phyloP scores from a whole-genome alignment of 257 asterid genomes.

The Capsicum baccatum region DNA sequence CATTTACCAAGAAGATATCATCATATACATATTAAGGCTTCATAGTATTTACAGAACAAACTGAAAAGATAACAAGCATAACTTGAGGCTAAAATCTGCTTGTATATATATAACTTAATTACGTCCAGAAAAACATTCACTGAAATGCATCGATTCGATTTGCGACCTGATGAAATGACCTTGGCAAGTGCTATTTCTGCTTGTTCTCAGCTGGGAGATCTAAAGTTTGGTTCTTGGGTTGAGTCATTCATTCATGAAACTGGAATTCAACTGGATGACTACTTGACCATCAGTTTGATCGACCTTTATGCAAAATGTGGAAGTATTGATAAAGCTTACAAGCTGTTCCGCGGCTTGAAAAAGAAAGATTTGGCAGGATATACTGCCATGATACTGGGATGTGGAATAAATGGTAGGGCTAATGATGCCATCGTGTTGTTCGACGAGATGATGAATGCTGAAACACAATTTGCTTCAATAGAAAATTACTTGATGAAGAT shows the following conservation, averaged over 20 bases:
- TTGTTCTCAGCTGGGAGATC: constrained; percentile 84
- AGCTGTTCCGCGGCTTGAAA: constrained; percentile 53
- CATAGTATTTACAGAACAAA: background rate
- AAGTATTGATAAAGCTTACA: constrained; percentile 68
- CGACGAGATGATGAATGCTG: constrained; percentile 61
- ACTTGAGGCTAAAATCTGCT: too few species aligned
- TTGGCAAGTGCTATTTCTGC: constrained; percentile 76
- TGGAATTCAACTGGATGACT: constrained; percentile 80
- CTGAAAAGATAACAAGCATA: too few species aligned
- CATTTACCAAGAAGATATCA: background rate
- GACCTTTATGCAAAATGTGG: constrained; percentile 86
- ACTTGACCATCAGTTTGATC: constrained; percentile 71
- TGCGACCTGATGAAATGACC: constrained; percentile 74
- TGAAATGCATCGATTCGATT: constrained; percentile 59
- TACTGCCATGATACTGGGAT: constrained; percentile 87
- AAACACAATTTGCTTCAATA: background rate
- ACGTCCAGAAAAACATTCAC: constrained; percentile 36
- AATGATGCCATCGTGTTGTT: constrained; percentile 64
- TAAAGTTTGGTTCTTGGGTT: constrained; percentile 54
- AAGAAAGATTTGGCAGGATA: constrained; percentile 74
- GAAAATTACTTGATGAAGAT: background rate
- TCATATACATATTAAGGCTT: background rate
- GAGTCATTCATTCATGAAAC: constrained; percentile 57
- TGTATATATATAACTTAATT: too few species aligned
- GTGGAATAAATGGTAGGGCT: constrained; percentile 77